Percentiles rank a stretch among this genome's conserved stretches.
Evolutionary conservation across 257 asterid genomes (phyloP).

Genomic region (Solanum chilense): DNA sequence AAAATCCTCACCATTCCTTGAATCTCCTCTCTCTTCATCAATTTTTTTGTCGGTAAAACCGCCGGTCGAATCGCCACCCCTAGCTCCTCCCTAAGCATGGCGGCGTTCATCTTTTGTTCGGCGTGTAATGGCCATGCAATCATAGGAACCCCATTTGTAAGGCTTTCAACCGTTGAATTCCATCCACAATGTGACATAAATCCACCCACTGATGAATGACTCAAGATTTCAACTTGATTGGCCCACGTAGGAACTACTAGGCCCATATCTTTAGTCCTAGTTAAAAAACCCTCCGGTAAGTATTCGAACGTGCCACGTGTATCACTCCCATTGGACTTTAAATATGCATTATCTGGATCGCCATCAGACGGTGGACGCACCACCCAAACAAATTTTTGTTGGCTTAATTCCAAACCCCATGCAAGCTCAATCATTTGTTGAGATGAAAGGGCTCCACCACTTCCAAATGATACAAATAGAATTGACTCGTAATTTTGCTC

Average conservation of each 20-base stretch:
- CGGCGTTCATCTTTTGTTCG: neutral
- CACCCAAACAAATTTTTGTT: neutral
- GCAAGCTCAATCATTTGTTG: conserved; percentile 2
- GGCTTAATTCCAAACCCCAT: neutral
- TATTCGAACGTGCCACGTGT: neutral
- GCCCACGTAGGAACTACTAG: neutral
- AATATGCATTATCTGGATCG: neutral
- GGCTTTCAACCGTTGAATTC: neutral
- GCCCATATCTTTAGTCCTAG: neutral
- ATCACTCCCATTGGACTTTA: neutral
- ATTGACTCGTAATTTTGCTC: neutral
- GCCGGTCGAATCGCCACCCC: neutral
- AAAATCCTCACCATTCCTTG: neutral
- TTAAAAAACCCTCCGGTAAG: neutral
- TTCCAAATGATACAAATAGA: neutral
- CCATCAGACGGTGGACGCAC: neutral
- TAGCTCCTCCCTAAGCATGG: neutral
- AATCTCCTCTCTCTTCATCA: neutral
- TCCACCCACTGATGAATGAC: neutral
- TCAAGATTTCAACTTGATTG: neutral
- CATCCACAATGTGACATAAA: neutral
- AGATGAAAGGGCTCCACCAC: neutral
- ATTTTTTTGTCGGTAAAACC: neutral
- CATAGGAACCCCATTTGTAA: neutral
- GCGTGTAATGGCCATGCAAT: neutral